Conservation (phyloP, 169 alveolate genomes). For the Theileria luwenshuni region DNA sequence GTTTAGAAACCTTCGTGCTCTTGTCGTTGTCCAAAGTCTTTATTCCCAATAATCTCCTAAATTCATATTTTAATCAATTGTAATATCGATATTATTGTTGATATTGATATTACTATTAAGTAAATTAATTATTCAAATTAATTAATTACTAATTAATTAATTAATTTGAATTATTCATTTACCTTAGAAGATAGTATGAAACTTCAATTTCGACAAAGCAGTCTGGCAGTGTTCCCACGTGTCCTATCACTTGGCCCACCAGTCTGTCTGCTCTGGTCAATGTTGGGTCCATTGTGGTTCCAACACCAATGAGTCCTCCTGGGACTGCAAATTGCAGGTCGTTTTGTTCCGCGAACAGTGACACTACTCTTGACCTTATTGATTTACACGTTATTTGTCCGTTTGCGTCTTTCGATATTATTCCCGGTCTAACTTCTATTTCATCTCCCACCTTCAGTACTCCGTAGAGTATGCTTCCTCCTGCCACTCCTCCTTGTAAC, state of each 20-base stretch:
- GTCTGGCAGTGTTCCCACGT: slow-evolving; percentile 93
- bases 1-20: slow-evolving; percentile 91
- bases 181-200: slow-evolving; percentile 77
- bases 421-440: slow-evolving; percentile 98
- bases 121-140: too few species aligned
- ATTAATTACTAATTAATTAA: too few species aligned
- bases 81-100: background rate
- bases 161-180: background rate
- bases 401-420: slow-evolving; percentile 86
- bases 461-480: slow-evolving; percentile 97
- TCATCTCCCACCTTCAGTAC: slow-evolving; percentile 95
- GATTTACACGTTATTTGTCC: slow-evolving; percentile 90
- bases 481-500: slow-evolving; percentile 99
- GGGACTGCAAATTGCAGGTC: slow-evolving; percentile 97
- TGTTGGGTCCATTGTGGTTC: slow-evolving; percentile 96
- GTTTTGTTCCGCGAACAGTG: slow-evolving; percentile 97
- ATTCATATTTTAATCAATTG: slow-evolving; percentile 17
- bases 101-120: too few species aligned
- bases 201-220: slow-evolving; percentile 92
- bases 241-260: slow-evolving; percentile 97
- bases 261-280: slow-evolving; percentile 95
- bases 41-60: slow-evolving; percentile 89
- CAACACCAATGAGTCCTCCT: slow-evolving; percentile 96
- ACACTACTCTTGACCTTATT: slow-evolving; percentile 84
- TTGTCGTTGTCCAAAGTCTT: slow-evolving; percentile 85